Base-by-base conservation (phyloP, 345 rosid genomes). In the Linum tenue region DNA sequence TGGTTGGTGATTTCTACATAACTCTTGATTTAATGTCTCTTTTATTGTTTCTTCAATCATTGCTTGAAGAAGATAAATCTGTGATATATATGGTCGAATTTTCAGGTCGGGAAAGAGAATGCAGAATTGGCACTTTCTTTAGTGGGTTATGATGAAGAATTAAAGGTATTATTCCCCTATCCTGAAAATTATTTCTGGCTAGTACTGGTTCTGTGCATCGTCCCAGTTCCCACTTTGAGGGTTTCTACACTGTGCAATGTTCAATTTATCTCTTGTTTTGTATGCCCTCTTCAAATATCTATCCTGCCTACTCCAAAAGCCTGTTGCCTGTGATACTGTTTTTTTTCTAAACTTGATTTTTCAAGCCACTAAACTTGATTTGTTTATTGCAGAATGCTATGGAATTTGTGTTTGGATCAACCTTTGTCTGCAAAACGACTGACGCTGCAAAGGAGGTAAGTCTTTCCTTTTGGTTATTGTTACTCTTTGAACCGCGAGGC, bases 341-440 rank as follows among this genome's bases (percentile, higher is more conserved):
- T 41, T 65, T n/a, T 64, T 68, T 63, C 64, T 39, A 53, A 64
- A 64, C 16, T 22, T 22, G 31, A 22, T 22, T 22, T 22, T 22
- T 22, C 1, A 22, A 22, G 31, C 31, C 31, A 22, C 31, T 22
- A 22, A 22, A 22, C 31, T 17, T 62, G 39, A 61, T 68, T 67
- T 67, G 31, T 22, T 42, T 69, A 42, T 72, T 85, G 85, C 91
- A 94, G 99, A 82, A 67, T 59, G 97, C 97, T 62, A 86, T 90
- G 95, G 92, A 90, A 72, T 94, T 79, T 74, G 89, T 94, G 70
- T 88, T 90, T 79, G 97, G 99, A 72, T 89, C 95, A 56, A 90
- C 96, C 51, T 94, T 88, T 75, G 89, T 94, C 69, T 94, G 99
- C 90, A 90, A 88, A 80, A 84, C 80, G 38, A 75, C 67, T 67